Evolutionary conservation across 441 rosid genomes (phyloP), one percentile per base, ranked within the genome.

Genomic region (Gossypium gossypioides): DNA sequence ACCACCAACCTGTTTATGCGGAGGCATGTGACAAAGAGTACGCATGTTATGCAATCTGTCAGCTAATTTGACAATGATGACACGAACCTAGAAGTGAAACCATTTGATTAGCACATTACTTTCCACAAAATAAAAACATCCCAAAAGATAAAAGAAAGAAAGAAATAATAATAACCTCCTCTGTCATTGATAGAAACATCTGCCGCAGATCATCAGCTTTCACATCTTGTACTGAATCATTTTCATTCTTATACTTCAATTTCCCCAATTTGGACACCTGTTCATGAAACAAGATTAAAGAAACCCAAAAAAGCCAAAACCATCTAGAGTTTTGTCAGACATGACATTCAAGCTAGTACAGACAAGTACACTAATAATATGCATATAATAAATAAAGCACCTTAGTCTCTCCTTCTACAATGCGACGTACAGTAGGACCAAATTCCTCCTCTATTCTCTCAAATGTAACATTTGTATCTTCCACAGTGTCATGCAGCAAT

Each of bases 331-430:
- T 10, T 68, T 56, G 56, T 63, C 61, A 24, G 18, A 50, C 59
- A 57, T 48, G 19, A 44, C 44, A 60, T 56, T 56, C 58, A 7
- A 67, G 8, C 57, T 48, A 65, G 46, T 76, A 72, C 34, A 62
- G 25, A 58, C 32, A 74, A 52, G 63, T 63, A 42, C 52, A 40
- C 6, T 9, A 9, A 22, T 44, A 52, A 25, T 24, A 64, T 27
- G 15, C 62, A 66, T 22, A 50, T 32, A 80, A 46, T 46, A 68
- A 63, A 76, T 22, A 76, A 75, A 72, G 79, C 80, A 91, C 99
- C 97, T 95, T 95, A 72, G 99, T 95, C 84, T 95, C 99, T 79
- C 99, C 97, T 86, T 95, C 99, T 24, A 95, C 97, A 74, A 92
- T 95, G 83, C 69, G 93, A 58, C 97, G 89, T 50, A 95, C 97